Conservation (phyloP, 805 yeast genomes). For the Martiniozyma abietophila region DNA sequence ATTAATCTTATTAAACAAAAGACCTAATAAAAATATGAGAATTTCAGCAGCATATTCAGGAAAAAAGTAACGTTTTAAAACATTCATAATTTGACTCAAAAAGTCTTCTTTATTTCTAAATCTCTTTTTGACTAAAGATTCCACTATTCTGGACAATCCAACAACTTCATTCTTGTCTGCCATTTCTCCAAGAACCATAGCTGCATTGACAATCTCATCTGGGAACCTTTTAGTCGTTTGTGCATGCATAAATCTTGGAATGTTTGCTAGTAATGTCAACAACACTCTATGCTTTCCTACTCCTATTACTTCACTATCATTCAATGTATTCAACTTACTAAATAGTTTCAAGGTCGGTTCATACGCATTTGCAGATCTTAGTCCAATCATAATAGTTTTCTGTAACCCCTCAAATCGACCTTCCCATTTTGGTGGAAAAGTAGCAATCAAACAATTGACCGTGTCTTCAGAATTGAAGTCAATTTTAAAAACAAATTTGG, state of each 20-base stretch:
- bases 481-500: conserved; percentile 77
- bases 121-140: conserved; percentile 65
- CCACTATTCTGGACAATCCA: conserved; percentile 56
- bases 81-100: conserved; percentile 65
- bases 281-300: conserved; percentile 60
- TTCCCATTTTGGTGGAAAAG: conserved; percentile 95
- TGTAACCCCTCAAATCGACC: conserved; percentile 88
- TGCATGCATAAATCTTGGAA: conserved; percentile 81
- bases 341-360: conserved; percentile 68
- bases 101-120: conserved; percentile 91
- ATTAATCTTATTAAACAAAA: conserved; percentile 61
- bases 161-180: conserved; percentile 47
- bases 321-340: conserved; percentile 57
- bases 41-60: conserved; percentile 67
- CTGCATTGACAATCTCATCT: conserved; percentile 41
- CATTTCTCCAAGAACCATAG: conserved; percentile 49
- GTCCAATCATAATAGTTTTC: conserved; percentile 67
- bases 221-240: conserved; percentile 47
- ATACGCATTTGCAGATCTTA: conserved; percentile 72
- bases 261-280: conserved; percentile 62
- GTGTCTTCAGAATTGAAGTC: conserved; percentile 81
- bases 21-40: conserved; percentile 66
- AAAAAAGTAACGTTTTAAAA: conserved; percentile 60
- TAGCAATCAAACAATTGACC: conserved; percentile 69
- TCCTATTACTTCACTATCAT: conserved; percentile 71